A percentile compares a stretch with the other conserved stretches of the same genome.
phyloP scores from a whole-genome alignment of 495 filamentous ascomycete species.

The Talaromyces borbonicus region DNA sequence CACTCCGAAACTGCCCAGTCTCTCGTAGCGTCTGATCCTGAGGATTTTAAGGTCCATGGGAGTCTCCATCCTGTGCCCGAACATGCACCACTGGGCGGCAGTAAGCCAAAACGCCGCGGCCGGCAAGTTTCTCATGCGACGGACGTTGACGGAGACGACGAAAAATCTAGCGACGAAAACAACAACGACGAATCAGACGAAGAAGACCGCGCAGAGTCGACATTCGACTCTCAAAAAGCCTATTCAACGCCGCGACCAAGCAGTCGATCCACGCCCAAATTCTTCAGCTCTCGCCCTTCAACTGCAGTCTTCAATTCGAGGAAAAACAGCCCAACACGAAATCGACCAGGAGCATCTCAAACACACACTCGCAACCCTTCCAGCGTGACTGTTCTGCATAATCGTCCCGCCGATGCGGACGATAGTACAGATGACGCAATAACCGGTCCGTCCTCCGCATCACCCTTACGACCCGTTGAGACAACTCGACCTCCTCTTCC shows the following conservation, averaged over 20 bases:
- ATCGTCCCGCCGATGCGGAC: constrained; percentile 26
- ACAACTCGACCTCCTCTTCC: constrained; percentile 43
- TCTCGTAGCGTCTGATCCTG: constrained; percentile 45
- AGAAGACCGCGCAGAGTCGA: constrained; percentile 11
- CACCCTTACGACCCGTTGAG: constrained; percentile 14
- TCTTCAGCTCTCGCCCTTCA: constrained; percentile 37
- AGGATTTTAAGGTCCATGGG: constrained; percentile 30
- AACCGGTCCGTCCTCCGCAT: constrained; percentile 13
- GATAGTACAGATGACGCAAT: constrained; percentile 38
- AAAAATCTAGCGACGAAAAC: constrained; percentile 71
- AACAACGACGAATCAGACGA: constrained; percentile 38
- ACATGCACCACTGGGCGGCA: constrained; percentile 17
- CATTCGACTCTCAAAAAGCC: constrained; percentile 24
- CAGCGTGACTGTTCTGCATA: constrained; percentile 67
- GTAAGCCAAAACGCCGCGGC: constrained; percentile 15
- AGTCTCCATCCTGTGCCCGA: constrained; percentile 22
- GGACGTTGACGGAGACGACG: constrained; percentile 81
- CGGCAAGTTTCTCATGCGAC: constrained; percentile 46
- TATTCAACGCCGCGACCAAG: constrained; percentile 9
- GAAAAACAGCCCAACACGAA: constrained; percentile 28
- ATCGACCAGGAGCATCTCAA: constrained; percentile 16
- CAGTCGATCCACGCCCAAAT: constrained; percentile 27
- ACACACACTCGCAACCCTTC: constrained; percentile 63
- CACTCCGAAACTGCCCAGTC: constrained; percentile 44
- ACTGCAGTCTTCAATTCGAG: constrained; percentile 30